Evolutionary conservation across 106 monocot genomes (phyloP).

Genomic region (Dioscorea alata): DNA sequence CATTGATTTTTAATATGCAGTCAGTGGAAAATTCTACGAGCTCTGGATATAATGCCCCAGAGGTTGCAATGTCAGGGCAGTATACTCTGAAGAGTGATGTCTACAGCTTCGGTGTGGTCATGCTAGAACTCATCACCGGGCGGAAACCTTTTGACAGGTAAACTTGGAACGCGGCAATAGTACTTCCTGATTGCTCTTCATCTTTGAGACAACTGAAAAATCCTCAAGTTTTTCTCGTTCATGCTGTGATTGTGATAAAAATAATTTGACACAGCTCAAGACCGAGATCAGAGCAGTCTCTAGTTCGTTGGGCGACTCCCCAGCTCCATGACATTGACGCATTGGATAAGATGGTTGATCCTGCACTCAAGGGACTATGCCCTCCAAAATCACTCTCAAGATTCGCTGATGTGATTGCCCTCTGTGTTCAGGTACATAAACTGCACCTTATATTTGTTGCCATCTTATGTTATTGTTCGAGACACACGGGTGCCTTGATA

Average conservation of each 20-base stretch:
- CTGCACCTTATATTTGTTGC: too few species aligned
- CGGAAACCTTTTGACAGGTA: constrained; percentile 93
- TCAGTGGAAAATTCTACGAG: constrained; percentile 50
- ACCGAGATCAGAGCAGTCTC: constrained; percentile 68
- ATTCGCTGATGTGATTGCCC: constrained; percentile 90
- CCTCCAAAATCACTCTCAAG: constrained; percentile 93
- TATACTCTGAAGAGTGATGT: constrained; percentile 91
- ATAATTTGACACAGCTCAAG: constrained; percentile 38
- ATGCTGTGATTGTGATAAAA: too few species aligned
- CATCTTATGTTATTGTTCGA: too few species aligned
- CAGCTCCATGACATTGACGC: constrained; percentile 96
- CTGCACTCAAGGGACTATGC: constrained; percentile 75
- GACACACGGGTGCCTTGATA: too few species aligned
- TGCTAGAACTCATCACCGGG: constrained; percentile 96
- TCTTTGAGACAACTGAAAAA: too few species aligned
- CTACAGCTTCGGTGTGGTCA: constrained; percentile 93
- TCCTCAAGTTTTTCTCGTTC: too few species aligned
- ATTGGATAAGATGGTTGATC: constrained; percentile 90
- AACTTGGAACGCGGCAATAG: too few species aligned
- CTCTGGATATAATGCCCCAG: constrained; percentile 83
- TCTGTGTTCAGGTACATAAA: constrained; percentile 77
- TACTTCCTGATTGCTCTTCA: too few species aligned
- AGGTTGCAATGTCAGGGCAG: constrained; percentile 89
- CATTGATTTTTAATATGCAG: constrained; percentile 20
- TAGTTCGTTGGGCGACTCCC: constrained; percentile 91